Base-by-base conservation (phyloP, 2,329 filamentous ascomycete genomes). In the Verticillium nonalfalfae region DNA sequence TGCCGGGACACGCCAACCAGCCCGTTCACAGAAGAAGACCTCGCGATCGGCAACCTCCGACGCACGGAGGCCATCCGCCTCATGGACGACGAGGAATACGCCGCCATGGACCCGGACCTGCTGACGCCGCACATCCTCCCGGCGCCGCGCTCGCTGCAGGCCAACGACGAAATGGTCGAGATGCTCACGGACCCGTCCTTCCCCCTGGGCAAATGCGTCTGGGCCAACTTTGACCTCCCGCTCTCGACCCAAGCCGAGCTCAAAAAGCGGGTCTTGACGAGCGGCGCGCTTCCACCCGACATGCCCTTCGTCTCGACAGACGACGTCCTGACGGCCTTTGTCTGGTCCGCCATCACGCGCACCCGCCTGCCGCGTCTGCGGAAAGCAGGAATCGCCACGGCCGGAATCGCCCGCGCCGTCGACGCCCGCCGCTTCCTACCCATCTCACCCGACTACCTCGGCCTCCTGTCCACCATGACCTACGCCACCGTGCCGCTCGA, bases 251-350 rank as follows among this genome's bases (percentile, higher is more conserved):
- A 84, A 1, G 58, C 64, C 2, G 59, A 65, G 0, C 68, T 85
- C 1, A 85, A 85, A 62, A 54, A 66, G 0, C 38, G 66, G 0
- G 78, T 79, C 3, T 64, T 66, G 9, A 69, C 59, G 62, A 69
- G 21, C 18, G 10, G 69, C 59, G 62, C 69, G 21, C 18, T 58
- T 2, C 56, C 66, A 4, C 45, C 40, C 1, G 62, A 62, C 2
- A 26, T 26, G 13, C 34, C 7, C n/a, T 84, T 75, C 63, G 68
- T 85, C 26, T 82, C 82, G 1, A 85, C 81, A 0, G 82, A 86
- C 60, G 83, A 86, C 66, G 73, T 76, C 3, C 69, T 85, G 14
- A 79, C 71, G 2, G 80, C 81, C 0, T 78, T 85, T 56, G 70
- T 84, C 60, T 85, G 80, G 79, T 74, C 80, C 62, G 73, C 72